phyloP scores from a whole-genome alignment of 1,139 yeast genomes.

The Candida sanyaensis region DNA sequence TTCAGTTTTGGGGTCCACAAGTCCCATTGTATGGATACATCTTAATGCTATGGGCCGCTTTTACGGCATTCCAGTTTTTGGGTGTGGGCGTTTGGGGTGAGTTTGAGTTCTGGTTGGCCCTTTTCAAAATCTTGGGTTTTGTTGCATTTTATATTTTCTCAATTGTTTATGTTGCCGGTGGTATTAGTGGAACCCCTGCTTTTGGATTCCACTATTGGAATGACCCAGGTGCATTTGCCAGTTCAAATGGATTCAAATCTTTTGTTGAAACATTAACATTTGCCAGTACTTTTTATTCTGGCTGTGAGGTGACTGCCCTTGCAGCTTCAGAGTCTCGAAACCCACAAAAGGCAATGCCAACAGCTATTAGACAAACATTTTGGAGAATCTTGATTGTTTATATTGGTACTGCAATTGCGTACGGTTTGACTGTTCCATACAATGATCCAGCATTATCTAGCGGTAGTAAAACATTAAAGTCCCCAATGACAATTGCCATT shows the following conservation, averaged over 20 bases:
- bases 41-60: constrained; percentile 55
- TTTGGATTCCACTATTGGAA: constrained; percentile 56
- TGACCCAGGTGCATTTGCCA: constrained; percentile 50
- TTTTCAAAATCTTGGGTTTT: constrained; percentile 55
- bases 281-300: constrained; percentile 62
- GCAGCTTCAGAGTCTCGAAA: constrained; percentile 59
- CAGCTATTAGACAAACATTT: constrained; percentile 59
- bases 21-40: constrained; percentile 63
- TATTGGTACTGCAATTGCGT: constrained; percentile 53
- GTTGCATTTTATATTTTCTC: constrained; percentile 61
- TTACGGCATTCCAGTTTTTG: constrained; percentile 54
- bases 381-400: constrained; percentile 55
- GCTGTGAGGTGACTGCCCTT: constrained; percentile 59
- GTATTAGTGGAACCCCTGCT: constrained; percentile 53
- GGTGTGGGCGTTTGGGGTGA: constrained; percentile 69
- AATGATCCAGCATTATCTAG: constrained; percentile 39
- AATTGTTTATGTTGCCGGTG: constrained; percentile 66
- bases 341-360: constrained; percentile 57
- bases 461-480: constrained; percentile 29
- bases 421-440: constrained; percentile 58
- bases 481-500: constrained; percentile 49
- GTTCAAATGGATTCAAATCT: constrained; percentile 56
- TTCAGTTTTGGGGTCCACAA: constrained; percentile 61
- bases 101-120: constrained; percentile 64
- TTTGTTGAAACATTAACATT: constrained; percentile 71